Base-by-base conservation (phyloP, 2,329 filamentous ascomycete species). In the Alternaria arborescens region DNA sequence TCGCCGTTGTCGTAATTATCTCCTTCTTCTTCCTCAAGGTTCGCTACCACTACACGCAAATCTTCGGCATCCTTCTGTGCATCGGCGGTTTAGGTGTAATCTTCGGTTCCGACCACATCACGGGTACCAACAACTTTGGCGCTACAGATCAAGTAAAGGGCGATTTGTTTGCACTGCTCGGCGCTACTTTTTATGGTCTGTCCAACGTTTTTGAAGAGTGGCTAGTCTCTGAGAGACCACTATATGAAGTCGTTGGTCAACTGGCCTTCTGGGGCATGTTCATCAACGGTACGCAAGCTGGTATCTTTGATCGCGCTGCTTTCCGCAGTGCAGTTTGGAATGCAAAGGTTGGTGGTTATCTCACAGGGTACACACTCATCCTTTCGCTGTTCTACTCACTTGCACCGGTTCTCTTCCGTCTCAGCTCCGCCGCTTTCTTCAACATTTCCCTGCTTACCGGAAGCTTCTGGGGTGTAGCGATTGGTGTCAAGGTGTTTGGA, bases 381-480 rank as follows among this genome's bases (percentile, higher is more conserved):
- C 85, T 99, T 22, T 84, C 86, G 55, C 81, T 95, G 61, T 99
- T 99, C 81, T 99, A 99, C 83, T 89, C 89, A 8, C 83, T 95
- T 3, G 93, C 91, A 0, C 95, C 95, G 0, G 82, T 98, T 55
- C 86, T 99, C 65, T 89, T 98, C 80, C 92, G 95, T 67, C 91
- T 98, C 82, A 91, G 91, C 28, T 91, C 88, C 16, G 95, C 95
- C 3, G 94, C 94, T 20, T 97, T 99, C 81, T 96, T 97, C 84
- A 97, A 99, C 80, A 97, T 98, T 73, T 94, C 91, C 8, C 83
- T 99, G 67, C 84, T 99, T 61, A 98, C 95, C 2, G 92, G 89
- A 71, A 97, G 97, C 81, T 98, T 98, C 82, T 99, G 95, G 95
- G 94, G 93, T 67, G 91, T 97, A 64, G 91, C 96, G 68, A 94